phyloP scores from a whole-genome alignment of 306 rosid species.

The Cicer judaicum region DNA sequence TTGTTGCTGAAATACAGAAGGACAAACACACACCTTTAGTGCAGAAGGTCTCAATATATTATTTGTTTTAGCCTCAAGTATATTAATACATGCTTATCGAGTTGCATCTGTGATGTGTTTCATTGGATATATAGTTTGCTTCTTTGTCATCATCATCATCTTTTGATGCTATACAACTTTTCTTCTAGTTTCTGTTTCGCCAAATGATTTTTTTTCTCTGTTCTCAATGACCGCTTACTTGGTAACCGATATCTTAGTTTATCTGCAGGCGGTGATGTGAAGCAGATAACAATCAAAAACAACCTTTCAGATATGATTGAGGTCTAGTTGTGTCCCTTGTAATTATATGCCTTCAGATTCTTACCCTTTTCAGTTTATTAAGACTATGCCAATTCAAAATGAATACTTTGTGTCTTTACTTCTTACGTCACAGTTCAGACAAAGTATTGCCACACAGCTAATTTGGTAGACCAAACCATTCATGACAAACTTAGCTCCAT shows the following conservation, averaged over 20 bases:
- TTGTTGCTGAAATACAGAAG: conserved; percentile 96
- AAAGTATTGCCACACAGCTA: conserved; percentile 8
- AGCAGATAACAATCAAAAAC: conserved; percentile 80
- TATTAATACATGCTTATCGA: conserved; percentile 35
- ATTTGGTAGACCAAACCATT: conserved; percentile 23
- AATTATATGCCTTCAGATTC: conserved; percentile 43
- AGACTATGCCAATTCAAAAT: conserved; percentile 38
- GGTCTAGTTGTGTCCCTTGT: conserved; percentile 74
- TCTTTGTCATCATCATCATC: conserved; percentile 26
- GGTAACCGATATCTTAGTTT: conserved; percentile 67
- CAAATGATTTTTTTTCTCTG: conserved; percentile 14
- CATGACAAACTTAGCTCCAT: conserved; percentile 22
- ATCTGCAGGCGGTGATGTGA: conserved; percentile 99
- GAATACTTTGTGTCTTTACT: conserved; percentile 17
- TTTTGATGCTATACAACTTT: conserved; percentile 37
- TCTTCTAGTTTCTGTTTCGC: conserved; percentile 6
- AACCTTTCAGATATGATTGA: conserved; percentile 79
- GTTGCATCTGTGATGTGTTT: conserved; percentile 44
- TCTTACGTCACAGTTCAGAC: not conserved
- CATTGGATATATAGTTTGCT: conserved; percentile 46
- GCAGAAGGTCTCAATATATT: conserved; percentile 71
- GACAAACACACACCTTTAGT: conserved; percentile 96
- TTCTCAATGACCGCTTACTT: conserved; percentile 39
- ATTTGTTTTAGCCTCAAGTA: conserved; percentile 30
- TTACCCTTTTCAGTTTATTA: conserved; percentile 37